A percentile compares a stretch with the other conserved stretches of the same genome.
Conservation (phyloP, 164 flowering plant genomes). For the Santalum album region DNA sequence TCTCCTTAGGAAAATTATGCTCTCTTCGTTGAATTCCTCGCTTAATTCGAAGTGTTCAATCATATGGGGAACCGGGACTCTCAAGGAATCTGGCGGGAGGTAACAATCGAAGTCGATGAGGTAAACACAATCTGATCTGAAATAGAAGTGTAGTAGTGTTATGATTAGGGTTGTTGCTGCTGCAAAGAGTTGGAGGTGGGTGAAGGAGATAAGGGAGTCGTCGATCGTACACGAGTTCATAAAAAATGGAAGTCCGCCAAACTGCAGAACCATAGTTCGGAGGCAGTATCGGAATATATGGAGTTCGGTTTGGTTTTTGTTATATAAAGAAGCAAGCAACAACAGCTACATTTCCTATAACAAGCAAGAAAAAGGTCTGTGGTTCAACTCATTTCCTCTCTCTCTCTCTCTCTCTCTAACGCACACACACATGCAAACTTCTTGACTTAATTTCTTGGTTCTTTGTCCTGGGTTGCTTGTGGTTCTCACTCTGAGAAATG, state of each 20-base stretch:
- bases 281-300: no score
- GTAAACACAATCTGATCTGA: conserved; percentile 25
- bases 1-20: conserved; percentile 23
- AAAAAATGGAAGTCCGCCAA: neutral
- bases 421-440: no score
- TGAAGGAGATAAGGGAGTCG: conserved; percentile 3
- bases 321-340: no score
- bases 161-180: conserved; percentile 9
- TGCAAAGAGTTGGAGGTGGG: conserved; percentile 13
- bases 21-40: conserved; percentile 8
- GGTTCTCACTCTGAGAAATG: no score
- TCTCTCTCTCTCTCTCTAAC: no score
- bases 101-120: conserved; percentile 52
- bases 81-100: conserved; percentile 26
- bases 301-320: no score
- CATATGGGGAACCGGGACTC: conserved; percentile 23
- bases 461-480: no score
- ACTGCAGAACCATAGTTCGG: neutral
- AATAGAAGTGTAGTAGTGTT: conserved; percentile 5
- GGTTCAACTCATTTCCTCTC: no score
- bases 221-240: neutral
- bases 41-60: conserved; percentile 24
- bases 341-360: no score
- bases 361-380: no score
- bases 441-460: no score